A percentile compares a stretch with the other conserved stretches of the same genome.
Evolutionary conservation across 2,329 filamentous ascomycete genomes (phyloP).

Genomic region (Rutstroemia sp.): DNA sequence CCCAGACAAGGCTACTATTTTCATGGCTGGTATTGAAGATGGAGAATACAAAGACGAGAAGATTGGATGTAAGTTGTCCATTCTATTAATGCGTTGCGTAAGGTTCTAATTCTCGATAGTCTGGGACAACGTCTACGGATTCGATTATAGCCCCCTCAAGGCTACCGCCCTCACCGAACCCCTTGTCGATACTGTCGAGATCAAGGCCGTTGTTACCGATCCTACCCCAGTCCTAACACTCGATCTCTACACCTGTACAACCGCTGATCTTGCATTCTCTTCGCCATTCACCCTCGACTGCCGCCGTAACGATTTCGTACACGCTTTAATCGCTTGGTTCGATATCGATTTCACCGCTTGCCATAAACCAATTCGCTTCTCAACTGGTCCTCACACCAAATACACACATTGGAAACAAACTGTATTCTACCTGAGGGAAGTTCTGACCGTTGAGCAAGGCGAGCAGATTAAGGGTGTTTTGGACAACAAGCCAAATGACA

Average conservation of each 20-base stretch:
- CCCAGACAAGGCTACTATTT: constrained; percentile 97
- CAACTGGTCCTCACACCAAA: constrained; percentile 94
- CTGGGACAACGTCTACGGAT: constrained; percentile 99
- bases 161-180: constrained; percentile 89
- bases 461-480: constrained; percentile 71
- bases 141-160: constrained; percentile 93
- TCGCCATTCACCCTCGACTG: constrained; percentile 68
- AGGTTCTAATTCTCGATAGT: constrained; percentile 46
- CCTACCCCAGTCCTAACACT: constrained; percentile 77
- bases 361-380: constrained; percentile 97
- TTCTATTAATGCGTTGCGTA: not conserved
- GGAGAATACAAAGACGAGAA: constrained; percentile 99
- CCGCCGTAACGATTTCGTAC: constrained; percentile 88
- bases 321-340: constrained; percentile 97
- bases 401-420: constrained; percentile 99
- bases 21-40: constrained; percentile 93
- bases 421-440: constrained; percentile 93
- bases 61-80: constrained; percentile 75
- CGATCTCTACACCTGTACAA: constrained; percentile 85
- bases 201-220: constrained; percentile 95
- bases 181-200: constrained; percentile 93
- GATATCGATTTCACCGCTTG: constrained; percentile 98
- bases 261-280: constrained; percentile 76
- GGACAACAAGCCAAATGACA: constrained; percentile 79
- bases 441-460: constrained; percentile 82